Evolutionary conservation across 306 rosid species (phyloP).

Genomic region (Amphicarpaea edgeworthii): DNA sequence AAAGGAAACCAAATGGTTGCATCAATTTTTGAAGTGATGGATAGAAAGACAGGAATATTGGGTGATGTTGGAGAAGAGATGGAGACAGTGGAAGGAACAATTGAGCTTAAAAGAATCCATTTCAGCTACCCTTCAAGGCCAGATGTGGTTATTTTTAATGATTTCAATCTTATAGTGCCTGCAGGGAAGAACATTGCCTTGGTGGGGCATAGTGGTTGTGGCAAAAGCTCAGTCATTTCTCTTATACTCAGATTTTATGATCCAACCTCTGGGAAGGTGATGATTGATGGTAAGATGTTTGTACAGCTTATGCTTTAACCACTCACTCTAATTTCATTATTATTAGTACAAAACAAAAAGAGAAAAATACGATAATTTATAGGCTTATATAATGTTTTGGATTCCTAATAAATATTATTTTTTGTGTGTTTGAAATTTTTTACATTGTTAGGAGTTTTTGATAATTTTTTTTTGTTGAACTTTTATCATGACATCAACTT

Average conservation of each 20-base stretch:
- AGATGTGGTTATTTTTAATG: slow-evolving; percentile 69
- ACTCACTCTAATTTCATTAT: background rate
- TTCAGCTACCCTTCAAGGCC: slow-evolving; percentile 92
- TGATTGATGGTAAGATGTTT: slow-evolving; percentile 77
- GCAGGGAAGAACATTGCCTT: slow-evolving; percentile 76
- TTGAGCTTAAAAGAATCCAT: slow-evolving; percentile 67
- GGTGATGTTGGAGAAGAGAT: slow-evolving; percentile 73
- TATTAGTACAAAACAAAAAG: background rate
- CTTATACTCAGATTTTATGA: slow-evolving; percentile 88
- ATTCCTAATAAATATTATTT: no score
- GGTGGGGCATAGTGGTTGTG: slow-evolving; percentile 95
- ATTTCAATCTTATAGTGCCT: slow-evolving; percentile 68
- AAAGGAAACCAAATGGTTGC: slow-evolving; percentile 94
- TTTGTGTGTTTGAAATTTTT: no score
- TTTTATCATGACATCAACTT: no score
- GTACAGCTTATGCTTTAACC: slow-evolving; percentile 9
- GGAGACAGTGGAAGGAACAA: slow-evolving; percentile 68
- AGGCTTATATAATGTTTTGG: no score
- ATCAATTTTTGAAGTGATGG: slow-evolving; percentile 79
- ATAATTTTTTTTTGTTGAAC: no score
- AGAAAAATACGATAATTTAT: background rate
- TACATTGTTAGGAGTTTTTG: no score
- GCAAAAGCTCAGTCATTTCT: slow-evolving; percentile 89
- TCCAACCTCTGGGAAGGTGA: slow-evolving; percentile 76
- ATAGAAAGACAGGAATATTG: slow-evolving; percentile 65